A percentile compares a stretch with the other conserved stretches of the same genome.
Evolutionary conservation across 495 filamentous ascomycete genomes (phyloP).

Genomic region (Tuber magnatum): DNA sequence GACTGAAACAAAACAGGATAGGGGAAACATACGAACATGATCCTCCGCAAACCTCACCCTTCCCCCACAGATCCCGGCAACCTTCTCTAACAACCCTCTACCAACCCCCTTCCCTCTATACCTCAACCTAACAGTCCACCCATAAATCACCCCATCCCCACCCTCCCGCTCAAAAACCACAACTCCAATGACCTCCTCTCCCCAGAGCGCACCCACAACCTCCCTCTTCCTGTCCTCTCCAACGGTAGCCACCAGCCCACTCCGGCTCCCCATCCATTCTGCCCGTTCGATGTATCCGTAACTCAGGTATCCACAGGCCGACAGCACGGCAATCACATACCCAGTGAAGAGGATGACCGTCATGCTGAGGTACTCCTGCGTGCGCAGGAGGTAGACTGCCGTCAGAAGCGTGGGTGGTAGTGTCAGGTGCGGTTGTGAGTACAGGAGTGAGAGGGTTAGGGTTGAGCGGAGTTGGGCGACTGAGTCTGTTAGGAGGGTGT

Average conservation of each 20-base stretch:
- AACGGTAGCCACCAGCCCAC: constrained; percentile 44
- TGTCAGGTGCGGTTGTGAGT: constrained; percentile 47
- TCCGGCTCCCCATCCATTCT: constrained; percentile 50
- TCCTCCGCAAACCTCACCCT: constrained; percentile 19
- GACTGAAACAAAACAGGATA: background rate
- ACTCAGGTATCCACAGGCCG: constrained; percentile 43
- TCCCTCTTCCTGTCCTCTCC: constrained; percentile 41
- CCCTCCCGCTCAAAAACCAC: constrained; percentile 40
- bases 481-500: constrained; percentile 52
- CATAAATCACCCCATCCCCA: constrained; percentile 54
- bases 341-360: constrained; percentile 46
- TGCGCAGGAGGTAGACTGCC: constrained; percentile 38
- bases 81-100: constrained; percentile 51
- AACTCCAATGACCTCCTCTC: constrained; percentile 53
- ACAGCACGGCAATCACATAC: constrained; percentile 46
- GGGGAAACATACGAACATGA: constrained; percentile 21
- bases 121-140: constrained; percentile 63
- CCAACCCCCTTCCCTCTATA: constrained; percentile 66
- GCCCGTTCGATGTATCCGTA: constrained; percentile 50
- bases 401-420: constrained; percentile 43
- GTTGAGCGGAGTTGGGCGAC: constrained; percentile 59
- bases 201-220: constrained; percentile 52
- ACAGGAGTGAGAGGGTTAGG: constrained; percentile 50
- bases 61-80: constrained; percentile 14
- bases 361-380: constrained; percentile 40